Conservation (phyloP, 2,329 filamentous ascomycete genomes). For the Cordyceps militaris region DNA sequence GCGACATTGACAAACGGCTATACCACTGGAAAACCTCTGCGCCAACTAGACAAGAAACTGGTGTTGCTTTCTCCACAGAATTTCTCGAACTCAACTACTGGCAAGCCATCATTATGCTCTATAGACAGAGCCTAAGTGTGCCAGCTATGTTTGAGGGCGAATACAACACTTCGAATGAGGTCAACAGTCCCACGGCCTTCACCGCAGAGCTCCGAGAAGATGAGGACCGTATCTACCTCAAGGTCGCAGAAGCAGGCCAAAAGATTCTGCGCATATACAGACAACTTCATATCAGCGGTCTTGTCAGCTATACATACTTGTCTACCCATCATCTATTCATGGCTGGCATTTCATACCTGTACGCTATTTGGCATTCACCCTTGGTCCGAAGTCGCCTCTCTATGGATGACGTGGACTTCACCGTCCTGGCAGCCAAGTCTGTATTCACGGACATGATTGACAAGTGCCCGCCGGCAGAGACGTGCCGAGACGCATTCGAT, state of each 20-base stretch:
- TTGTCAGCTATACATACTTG: conserved; percentile 94
- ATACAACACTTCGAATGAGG: conserved; percentile 57
- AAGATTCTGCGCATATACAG: conserved; percentile 87
- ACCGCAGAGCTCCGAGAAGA: conserved; percentile 66
- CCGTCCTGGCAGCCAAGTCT: conserved; percentile 84
- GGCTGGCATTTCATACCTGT: conserved; percentile 92
- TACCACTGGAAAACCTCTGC: conserved; percentile 81
- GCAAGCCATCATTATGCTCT: conserved; percentile 94
- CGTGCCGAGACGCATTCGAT: conserved; percentile 89
- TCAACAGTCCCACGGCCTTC: conserved; percentile 55
- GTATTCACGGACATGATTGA: conserved; percentile 87
- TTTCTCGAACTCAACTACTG: conserved; percentile 96
- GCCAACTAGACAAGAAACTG: conserved; percentile 69
- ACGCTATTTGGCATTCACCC: conserved; percentile 94
- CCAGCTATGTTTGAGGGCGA: conserved; percentile 80
- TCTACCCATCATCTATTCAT: conserved; percentile 96
- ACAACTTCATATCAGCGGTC: conserved; percentile 75
- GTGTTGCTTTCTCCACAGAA: conserved; percentile 81
- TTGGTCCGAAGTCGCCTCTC: conserved; percentile 78
- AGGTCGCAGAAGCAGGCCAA: conserved; percentile 91
- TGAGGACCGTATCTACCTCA: conserved; percentile 85
- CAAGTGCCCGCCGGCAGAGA: conserved; percentile 91
- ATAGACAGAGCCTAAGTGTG: conserved; percentile 81
- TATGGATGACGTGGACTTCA: conserved; percentile 97
- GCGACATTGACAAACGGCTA: conserved; percentile 75